Evolutionary conservation across 2,329 filamentous ascomycete species (phyloP), one percentile per base, ranked within the genome.

Genomic region (Colletotrichum orbiculare): DNA sequence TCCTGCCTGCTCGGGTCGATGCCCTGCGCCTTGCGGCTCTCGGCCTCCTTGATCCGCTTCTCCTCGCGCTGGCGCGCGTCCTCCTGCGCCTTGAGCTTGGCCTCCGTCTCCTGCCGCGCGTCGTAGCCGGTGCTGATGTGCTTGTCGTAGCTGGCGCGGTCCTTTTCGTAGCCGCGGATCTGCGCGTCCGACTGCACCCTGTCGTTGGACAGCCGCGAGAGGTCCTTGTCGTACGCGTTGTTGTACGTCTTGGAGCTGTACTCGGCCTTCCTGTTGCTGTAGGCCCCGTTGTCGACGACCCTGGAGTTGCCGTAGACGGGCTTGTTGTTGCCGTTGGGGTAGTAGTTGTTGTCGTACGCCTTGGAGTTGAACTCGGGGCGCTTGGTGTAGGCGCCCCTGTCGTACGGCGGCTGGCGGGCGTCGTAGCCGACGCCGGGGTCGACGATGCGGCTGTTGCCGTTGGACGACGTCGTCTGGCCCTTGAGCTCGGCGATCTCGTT

Each of bases 401-500:
- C 25, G 25, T 4, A 4, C 25, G 25, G 25, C 25, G 25, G 25
- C 25, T 25, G 25, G 25, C 25, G 25, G 25, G 25, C 25, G 25
- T 25, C 25, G 25, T 25, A 25, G 25, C 25, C 25, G 25, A 25
- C 25, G 25, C 25, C 25, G 4, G 25, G 25, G 25, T 25, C 4
- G 25, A 25, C 25, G 25, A 25, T 5, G 25, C 25, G 25, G 25
- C 25, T 25, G 25, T 25, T 25, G 25, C 25, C 25, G 4, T 25
- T 25, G 4, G 25, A 25, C 25, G 25, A 5, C 25, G 25, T 25
- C 25, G 5, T 25, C 25, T 5, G 4, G 25, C 25, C 25, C 8
- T 41, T 64, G 7, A 49, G 17, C 0, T 54, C 48, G 4, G 25
- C 25, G 8, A 64, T 8, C 8, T 64, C 55, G 33, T 43, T 6